Base-by-base conservation (phyloP, 164 flowering plant genomes). In the Aristolochia californica region DNA sequence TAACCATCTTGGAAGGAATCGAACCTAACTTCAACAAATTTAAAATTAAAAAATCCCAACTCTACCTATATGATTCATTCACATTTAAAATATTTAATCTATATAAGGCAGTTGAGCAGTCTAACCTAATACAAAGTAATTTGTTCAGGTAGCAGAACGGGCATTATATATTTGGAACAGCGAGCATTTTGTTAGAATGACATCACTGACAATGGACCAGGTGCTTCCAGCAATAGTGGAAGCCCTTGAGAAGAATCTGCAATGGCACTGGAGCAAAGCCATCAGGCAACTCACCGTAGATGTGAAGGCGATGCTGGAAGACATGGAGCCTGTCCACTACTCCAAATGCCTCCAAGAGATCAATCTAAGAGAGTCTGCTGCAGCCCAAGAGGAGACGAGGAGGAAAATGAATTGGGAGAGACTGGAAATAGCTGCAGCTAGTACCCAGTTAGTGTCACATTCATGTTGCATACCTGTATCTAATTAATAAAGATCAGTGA, bases 141-240 rank as follows among this genome's bases (percentile, higher is more conserved):
- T 20, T 25, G 22, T n/a, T 48, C 48, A 84, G 95, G 91, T 87
- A 9, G 87, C 95, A 22, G 91, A 87, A 62, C 65, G 95, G 1
- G 91, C 91, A 0, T 74, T 87, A 5, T 87, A 78, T 23, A 49
- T 84, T 0, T 82, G 90, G 90, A 84, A 80, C 82, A 87, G 78
- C 11, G 88, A 82, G 62, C 75, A 68, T 18, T 78, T 87, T 62
- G 82, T 78, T 61, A 81, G 71, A 45, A 80, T 84, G 85, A 84
- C 72, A 53, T 63, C 68, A 8, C 48, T 61, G 40, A 73, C 73
- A 53, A 62, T 66, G 48, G 81, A 72, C 43, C 71, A 76, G 5
- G 78, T 83, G 18, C 76, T 81, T 59, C 84, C 84, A 0, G 68
- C 74, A 5, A 60, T 87, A 16, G 77, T 84, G 4, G 75, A 72